Evolutionary conservation across 176 grass and related monocot genomes (phyloP).

Genomic region (Ensete glaucum): DNA sequence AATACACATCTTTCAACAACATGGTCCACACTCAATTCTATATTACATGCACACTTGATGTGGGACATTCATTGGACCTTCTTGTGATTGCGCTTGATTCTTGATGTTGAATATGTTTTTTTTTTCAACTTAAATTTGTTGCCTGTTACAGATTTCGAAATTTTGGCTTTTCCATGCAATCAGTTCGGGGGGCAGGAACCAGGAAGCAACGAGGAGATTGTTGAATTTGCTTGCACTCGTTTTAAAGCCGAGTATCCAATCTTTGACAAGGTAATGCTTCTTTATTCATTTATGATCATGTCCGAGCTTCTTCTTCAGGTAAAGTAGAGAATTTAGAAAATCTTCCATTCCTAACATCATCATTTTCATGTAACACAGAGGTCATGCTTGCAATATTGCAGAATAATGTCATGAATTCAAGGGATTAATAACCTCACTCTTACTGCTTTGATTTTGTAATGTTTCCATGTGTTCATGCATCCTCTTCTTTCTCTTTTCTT

Average conservation of each 20-base stretch:
- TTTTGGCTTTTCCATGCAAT: conserved; percentile 88
- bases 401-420: too few relatives aligned
- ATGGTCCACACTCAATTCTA: too few relatives aligned
- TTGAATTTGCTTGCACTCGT: conserved; percentile 85
- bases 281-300: not conserved
- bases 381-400: too few relatives aligned
- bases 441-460: too few relatives aligned
- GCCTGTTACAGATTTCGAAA: conserved; percentile 51
- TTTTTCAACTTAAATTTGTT: not conserved
- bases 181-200: conserved; percentile 80
- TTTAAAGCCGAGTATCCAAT: conserved; percentile 97
- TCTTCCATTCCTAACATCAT: not conserved
- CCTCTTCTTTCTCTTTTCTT: too few relatives aligned
- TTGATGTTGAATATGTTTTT: not conserved
- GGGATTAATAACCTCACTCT: too few relatives aligned
- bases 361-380: not conserved
- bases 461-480: too few relatives aligned
- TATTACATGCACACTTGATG: too few relatives aligned
- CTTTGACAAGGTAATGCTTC: conserved; percentile 71
- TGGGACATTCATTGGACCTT: too few relatives aligned
- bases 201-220: conserved; percentile 77
- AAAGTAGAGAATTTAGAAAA: too few relatives aligned
- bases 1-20: too few relatives aligned
- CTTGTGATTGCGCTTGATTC: too few relatives aligned
- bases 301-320: not conserved